These are phyloP conservation scores for Parietaria judaica DNA, from an alignment of 306 rosid genomes.

Conservation along the genomic window DNA sequence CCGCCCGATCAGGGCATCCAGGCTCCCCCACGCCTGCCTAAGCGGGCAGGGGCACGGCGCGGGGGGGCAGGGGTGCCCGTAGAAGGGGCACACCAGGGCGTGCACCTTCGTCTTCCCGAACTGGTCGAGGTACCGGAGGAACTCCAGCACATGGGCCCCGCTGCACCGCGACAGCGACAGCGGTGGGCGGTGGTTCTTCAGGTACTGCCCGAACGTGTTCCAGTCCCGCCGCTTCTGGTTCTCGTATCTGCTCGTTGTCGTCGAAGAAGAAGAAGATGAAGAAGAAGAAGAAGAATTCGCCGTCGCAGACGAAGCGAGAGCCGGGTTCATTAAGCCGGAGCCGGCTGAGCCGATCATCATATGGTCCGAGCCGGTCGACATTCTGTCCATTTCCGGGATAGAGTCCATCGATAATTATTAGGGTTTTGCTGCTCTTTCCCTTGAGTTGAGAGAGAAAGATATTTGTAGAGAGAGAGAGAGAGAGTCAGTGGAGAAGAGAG, in stretches of 20 bases:
- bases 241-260: constrained; percentile 42
- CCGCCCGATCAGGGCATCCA: constrained; percentile 92
- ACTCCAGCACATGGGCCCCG: constrained; percentile 96
- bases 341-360: neutral
- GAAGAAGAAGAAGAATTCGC: constrained; percentile 36
- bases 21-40: constrained; percentile 97
- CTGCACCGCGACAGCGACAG: constrained; percentile 89
- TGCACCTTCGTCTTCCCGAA: constrained; percentile 96
- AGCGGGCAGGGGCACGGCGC: constrained; percentile 98
- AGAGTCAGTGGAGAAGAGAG: constrained; percentile 12
- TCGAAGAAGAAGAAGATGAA: constrained; percentile 20
- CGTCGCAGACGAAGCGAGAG: neutral
- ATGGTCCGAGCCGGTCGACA: constrained; percentile 32
- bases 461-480: constrained; percentile 11
- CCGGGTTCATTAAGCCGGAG: neutral
- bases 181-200: constrained; percentile 91
- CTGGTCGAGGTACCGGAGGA: constrained; percentile 89
- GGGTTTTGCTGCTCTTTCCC: constrained; percentile 13
- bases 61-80: constrained; percentile 90
- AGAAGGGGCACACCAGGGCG: constrained; percentile 84
- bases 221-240: constrained; percentile 97
- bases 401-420: constrained; percentile 45
- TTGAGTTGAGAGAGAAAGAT: constrained; percentile 26
- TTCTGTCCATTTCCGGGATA: constrained; percentile 54
- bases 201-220: constrained; percentile 96